Percentiles rank a stretch among this genome's conserved stretches.
phyloP scores from a whole-genome alignment of 768 basidiomycete species.

The Boletus edulis region DNA sequence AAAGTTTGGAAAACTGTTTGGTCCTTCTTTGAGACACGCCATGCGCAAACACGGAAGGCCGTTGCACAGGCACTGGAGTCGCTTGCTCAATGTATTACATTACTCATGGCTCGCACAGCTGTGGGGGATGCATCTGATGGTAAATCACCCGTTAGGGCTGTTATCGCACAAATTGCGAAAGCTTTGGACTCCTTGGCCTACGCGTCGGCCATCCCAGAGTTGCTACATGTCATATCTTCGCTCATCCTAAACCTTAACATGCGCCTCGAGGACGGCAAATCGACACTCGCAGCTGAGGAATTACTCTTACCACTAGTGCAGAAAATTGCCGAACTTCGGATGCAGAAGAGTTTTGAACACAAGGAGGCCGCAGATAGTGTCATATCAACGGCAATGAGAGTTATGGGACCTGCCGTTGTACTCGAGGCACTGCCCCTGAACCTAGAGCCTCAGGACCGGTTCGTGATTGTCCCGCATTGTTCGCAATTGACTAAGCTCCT shows the following conservation, averaged over 20 bases:
- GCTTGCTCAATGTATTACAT: slow-evolving; percentile 69
- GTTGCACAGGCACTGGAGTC: slow-evolving; percentile 61
- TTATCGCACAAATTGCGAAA: slow-evolving; percentile 61
- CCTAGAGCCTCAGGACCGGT: slow-evolving; percentile 79
- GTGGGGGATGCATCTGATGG: slow-evolving; percentile 42
- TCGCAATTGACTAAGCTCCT: slow-evolving; percentile 3
- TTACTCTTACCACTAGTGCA: slow-evolving; percentile 68
- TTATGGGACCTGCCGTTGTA: slow-evolving; percentile 81
- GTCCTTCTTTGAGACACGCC: slow-evolving; percentile 73
- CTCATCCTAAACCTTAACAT: slow-evolving; percentile 62
- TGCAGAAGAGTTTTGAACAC: slow-evolving; percentile 82
- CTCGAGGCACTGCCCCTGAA: slow-evolving; percentile 79
- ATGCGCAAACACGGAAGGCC: slow-evolving; percentile 57
- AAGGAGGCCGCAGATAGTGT: slow-evolving; percentile 84
- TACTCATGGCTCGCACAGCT: slow-evolving; percentile 54
- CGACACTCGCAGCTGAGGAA: slow-evolving; percentile 62
- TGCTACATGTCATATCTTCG: slow-evolving; percentile 71
- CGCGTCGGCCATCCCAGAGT: slow-evolving; percentile 73
- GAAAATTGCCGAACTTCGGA: slow-evolving; percentile 70
- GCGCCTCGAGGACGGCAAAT: slow-evolving; percentile 37
- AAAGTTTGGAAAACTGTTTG: slow-evolving; percentile 75
- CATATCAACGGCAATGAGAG: slow-evolving; percentile 76
- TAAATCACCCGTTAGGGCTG: slow-evolving; percentile 56
- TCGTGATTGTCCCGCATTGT: slow-evolving; percentile 25
- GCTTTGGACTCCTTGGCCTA: slow-evolving; percentile 73